Evolutionary conservation across 148 eudicot genomes (phyloP), one percentile per base, ranked within the genome.

Genomic region (Amaranthus palmeri): DNA sequence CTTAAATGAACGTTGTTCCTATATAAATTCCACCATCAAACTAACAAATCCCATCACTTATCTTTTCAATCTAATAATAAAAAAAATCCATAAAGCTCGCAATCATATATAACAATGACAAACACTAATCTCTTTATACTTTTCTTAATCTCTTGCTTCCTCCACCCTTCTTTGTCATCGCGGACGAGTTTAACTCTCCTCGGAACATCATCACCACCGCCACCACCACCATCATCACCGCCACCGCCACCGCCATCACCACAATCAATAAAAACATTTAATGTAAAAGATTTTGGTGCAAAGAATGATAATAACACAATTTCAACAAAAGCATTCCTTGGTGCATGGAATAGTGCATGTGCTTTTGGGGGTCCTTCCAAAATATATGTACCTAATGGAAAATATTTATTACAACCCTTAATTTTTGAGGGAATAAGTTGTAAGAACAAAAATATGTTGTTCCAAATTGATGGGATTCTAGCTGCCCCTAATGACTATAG

Each of bases 401-500:
- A 4, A 10, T 79, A 83, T 51, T 17, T 73, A 52, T 13, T 83
- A 36, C 59, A 42, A 11, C 72, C 71, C 1, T 47, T 84, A 36
- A 68, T 1, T 1, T 84, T 88, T 55, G 56, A 65, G 12, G 89
- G 92, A 5, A 25, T 25, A 25, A 43, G 6, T 7, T 85, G 89
- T 69, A 77, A 65, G 59, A 77, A 50, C 49, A 40, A 65, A 1
- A 72, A 25, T 25, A 25, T 77, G 12, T 61, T 77, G 25, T 45
- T 86, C 25, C 54, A 67, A 5, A 82, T 88, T 17, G 81, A 84
- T 52, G 89, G 88, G 4, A 75, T 79, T 10, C 62, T 88, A 0
- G 67, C 86, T 58, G 79, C 77, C 41, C 36, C 36, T 25, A 25
- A 25, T 25, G 72, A 74, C 46, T 80, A 77, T n/a, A 17, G 17